Evolutionary conservation across 2,329 filamentous ascomycete species (phyloP).

Genomic region (Fusarium tjaetaba): DNA sequence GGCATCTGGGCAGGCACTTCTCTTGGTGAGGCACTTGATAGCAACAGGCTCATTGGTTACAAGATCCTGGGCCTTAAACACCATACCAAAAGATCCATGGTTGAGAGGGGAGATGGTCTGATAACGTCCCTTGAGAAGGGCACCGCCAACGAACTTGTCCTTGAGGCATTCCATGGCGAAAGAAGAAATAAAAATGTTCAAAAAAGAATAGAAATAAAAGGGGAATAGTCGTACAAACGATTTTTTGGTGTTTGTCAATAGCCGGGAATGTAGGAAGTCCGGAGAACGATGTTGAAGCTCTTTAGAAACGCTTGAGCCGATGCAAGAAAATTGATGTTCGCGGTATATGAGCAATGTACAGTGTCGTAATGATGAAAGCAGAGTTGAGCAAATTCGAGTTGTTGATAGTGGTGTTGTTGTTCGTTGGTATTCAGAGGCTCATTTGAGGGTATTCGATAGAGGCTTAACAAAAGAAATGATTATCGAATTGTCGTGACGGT

Average conservation of each 20-base stretch:
- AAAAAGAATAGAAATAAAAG: conserved; percentile 31
- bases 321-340: conserved; percentile 30
- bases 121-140: conserved; percentile 88
- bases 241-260: conserved; percentile 38
- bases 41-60: conserved; percentile 83
- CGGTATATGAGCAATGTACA: conserved; percentile 49
- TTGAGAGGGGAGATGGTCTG: conserved; percentile 93
- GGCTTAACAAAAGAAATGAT: conserved; percentile 51
- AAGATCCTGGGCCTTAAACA: conserved; percentile 89
- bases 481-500: conserved; percentile 47
- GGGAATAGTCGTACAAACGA: conserved; percentile 46
- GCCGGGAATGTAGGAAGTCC: conserved; percentile 22
- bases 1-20: conserved; percentile 67
- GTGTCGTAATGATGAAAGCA: conserved; percentile 37
- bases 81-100: conserved; percentile 98
- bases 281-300: conserved; percentile 22
- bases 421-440: conserved; percentile 55
- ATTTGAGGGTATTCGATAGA: conserved; percentile 50
- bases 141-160: conserved; percentile 80
- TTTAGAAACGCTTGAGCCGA: conserved; percentile 30
- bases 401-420: conserved; percentile 40
- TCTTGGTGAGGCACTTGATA: conserved; percentile 96
- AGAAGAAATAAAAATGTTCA: conserved; percentile 23
- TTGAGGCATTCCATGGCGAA: conserved; percentile 81
- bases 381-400: conserved; percentile 39